Base-by-base conservation (phyloP, 2,329 filamentous ascomycete genomes). In the Chaetomium sp. region DNA sequence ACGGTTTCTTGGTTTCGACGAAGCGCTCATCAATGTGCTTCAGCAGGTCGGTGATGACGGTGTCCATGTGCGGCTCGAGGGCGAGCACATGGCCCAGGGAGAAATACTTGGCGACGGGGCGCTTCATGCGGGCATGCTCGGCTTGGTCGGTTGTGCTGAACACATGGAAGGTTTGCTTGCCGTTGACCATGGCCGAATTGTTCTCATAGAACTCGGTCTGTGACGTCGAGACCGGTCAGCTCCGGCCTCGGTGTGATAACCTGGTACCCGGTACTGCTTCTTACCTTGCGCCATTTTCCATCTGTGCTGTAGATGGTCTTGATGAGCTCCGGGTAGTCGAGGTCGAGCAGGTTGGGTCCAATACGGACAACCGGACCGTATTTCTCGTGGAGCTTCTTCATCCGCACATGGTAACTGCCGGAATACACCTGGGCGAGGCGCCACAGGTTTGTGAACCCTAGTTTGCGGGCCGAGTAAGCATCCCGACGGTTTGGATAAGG, bases 361-460 rank as follows among this genome's bases (percentile, higher is more conserved):
- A 77, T 74, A 16, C 76, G 74, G 27, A 78, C 73, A 31, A 76
- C 71, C 0, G 76, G 75, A 0, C 77, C 76, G 62, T 78, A 74
- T 59, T 74, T 73, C 19, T 75, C 70, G 63, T 78, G 76, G 4
- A 77, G 71, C 29, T 74, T 66, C 35, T 73, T 70, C 51, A 74
- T 38, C 29, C 13, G 38, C 4, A 38, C 4, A 3, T 38, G 31
- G 7, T 38, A 56, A 12, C 9, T 19, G 23, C 38, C 38, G 38
- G 38, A 29, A 9, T 27, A 10, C 16, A 47, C 55, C 29, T 57
- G 53, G 31, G 33, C 33, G 31, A 56, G 21, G 5, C 53, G 31
- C 53, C 53, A 56, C 1, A 56, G n/a, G 31, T 56, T 56, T 2
- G 53, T 56, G 12, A 25, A 56, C 21, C 53, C 53, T 56, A n/a